Conservation (phyloP, 2,329 filamentous ascomycete species). For the Talaromyces amestolkiae region DNA sequence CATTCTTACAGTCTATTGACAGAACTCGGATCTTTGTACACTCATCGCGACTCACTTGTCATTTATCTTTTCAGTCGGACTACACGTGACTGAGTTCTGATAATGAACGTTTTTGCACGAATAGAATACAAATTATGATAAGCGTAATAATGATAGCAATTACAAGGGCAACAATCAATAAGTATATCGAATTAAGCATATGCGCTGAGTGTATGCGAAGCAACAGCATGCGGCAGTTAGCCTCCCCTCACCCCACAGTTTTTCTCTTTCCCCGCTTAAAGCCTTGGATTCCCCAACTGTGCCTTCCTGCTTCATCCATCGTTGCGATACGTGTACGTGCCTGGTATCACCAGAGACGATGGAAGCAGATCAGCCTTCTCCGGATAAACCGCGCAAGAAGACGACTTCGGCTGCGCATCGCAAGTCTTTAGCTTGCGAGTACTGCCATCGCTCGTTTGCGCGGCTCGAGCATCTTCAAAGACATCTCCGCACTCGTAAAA, state of each 20-base stretch:
- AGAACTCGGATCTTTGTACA: neutral
- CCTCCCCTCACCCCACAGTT: conserved; percentile 36
- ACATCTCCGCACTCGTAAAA: conserved; percentile 51
- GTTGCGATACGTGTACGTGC: neutral
- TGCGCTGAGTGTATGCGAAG: neutral
- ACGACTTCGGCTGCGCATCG: conserved; percentile 36
- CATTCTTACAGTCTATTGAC: neutral
- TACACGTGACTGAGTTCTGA: neutral
- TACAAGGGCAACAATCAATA: neutral
- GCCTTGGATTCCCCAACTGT: conserved; percentile 10
- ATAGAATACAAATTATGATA: neutral
- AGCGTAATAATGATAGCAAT: neutral
- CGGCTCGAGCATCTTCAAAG: conserved; percentile 52
- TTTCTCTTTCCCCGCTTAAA: conserved; percentile 37
- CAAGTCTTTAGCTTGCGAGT: conserved; percentile 49
- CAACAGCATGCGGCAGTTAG: neutral
- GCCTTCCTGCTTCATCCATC: conserved; percentile 3
- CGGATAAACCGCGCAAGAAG: conserved; percentile 43
- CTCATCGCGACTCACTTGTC: neutral
- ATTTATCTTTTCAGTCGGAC: neutral
- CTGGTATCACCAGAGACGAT: conserved; percentile 25
- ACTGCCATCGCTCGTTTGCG: conserved; percentile 49
- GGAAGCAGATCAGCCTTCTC: conserved; percentile 39
- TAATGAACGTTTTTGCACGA: neutral
- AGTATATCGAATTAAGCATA: neutral